Evolutionary conservation across 305 asterid genomes (phyloP).

Genomic region (Fraxinus paxiana): DNA sequence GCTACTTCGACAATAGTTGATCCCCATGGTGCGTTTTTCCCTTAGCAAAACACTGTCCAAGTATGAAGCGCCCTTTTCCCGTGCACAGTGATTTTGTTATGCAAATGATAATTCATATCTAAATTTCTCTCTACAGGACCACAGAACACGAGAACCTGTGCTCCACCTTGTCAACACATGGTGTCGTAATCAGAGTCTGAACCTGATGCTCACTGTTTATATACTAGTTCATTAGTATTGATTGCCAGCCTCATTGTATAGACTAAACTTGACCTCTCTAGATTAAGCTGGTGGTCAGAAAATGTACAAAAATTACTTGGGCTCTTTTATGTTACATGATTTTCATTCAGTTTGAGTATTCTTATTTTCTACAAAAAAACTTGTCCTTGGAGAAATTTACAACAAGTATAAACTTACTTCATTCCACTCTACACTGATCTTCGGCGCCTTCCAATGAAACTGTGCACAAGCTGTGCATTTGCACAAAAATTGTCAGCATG

Average conservation of each 20-base stretch:
- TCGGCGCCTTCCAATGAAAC: not conserved
- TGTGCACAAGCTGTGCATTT: too few species aligned
- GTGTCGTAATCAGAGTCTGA: not conserved
- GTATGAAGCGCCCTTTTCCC: not conserved
- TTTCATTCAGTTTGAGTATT: not conserved
- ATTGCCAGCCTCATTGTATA: not conserved
- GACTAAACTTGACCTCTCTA: not conserved
- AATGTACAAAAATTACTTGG: not conserved
- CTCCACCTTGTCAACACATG: not conserved
- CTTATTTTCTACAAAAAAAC: not conserved
- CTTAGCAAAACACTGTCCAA: not conserved
- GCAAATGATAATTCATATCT: not conserved
- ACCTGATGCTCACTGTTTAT: not conserved
- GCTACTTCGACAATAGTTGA: not conserved
- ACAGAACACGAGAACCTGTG: not conserved
- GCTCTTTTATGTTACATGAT: not conserved
- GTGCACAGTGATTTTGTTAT: not conserved
- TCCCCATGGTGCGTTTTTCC: not conserved
- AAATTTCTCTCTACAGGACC: not conserved
- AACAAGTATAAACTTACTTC: too few species aligned
- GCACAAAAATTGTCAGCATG: too few species aligned
- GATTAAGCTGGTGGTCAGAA: not conserved
- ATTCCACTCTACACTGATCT: not conserved
- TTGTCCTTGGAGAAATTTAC: not conserved
- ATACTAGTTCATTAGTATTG: not conserved